Base-by-base conservation (phyloP, 768 basidiomycete species). In the Agaricus bisporus region DNA sequence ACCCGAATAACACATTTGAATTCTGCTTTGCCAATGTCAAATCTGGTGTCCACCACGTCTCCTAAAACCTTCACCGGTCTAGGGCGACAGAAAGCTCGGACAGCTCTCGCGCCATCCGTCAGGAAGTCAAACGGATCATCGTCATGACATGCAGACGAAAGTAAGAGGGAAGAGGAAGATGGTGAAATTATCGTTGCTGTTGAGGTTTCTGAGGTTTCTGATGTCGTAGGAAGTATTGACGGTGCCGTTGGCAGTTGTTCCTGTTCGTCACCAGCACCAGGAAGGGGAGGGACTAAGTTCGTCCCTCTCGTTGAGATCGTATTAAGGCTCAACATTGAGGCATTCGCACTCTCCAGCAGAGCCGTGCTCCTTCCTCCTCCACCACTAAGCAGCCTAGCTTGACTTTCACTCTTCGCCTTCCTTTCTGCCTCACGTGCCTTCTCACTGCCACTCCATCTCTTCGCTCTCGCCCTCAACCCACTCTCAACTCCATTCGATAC, bases 101-200 rank as follows among this genome's bases (percentile, higher is more conserved):
- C 76, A 0, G 93, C 95, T 15, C 95, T 75, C 0, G 94, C 83
- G 7, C 95, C 95, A 58, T 92, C 82, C 4, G 88, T 89, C 17
- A 95, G 71, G 67, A 95, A 88, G 43, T 78, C 78, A 64, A 80
- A 87, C 1, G 81, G 76, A 62, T 82, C 82, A 56, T 68, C 66
- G 68, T 50, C 32, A 61, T 63, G 1, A 59, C 64, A 9, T n/a
- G 35, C 37, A 45, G 47, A 41, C 17, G 18, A 25, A 22, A 29
- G 26, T 5, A 26, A 15, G 1, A 42, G 14, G n/a, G 45, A 45
- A 17, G 49, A 9, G 17, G 45, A 45, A 17, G 49, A n/a, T 25
- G 38, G 18, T 5, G 28, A 35, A 12, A 46, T 17, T 25, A 45
- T 26, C 10, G 58, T 51, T 11, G 57, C 49, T 8, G 54, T 28